Evolutionary conservation across 768 basidiomycete species (phyloP).

Genomic region (Phaeolepiota aurea): DNA sequence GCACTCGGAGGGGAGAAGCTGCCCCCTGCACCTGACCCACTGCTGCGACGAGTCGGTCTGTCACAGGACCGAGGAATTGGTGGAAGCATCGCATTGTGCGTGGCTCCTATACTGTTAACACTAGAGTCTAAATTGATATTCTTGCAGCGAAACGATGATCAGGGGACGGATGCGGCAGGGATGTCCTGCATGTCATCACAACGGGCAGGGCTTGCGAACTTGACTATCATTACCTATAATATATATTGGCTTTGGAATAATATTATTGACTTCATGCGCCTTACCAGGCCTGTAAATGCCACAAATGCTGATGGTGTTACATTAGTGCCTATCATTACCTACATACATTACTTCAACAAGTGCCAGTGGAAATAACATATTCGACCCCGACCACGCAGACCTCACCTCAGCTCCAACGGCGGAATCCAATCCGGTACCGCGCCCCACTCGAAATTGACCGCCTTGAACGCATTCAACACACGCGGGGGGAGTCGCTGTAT

Average conservation of each 20-base stretch:
- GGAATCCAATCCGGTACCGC: conserved; percentile 71
- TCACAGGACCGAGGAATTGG: conserved; percentile 39
- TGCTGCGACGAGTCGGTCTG: conserved; percentile 34
- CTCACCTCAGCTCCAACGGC: conserved; percentile 35
- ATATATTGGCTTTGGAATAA: no score
- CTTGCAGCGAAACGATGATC: conserved; percentile 58
- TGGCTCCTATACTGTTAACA: not conserved
- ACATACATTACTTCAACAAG: no score
- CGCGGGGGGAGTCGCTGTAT: conserved; percentile 39
- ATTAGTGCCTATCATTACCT: no score
- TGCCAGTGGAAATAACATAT: not conserved
- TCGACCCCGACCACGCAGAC: no score
- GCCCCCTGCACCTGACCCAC: conserved; percentile 51
- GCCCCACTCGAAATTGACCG: conserved; percentile 55
- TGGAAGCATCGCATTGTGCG: conserved; percentile 77
- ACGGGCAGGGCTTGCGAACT: conserved; percentile 37
- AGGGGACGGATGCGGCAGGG: conserved; percentile 54
- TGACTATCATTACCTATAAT: no score
- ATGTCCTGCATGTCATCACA: conserved; percentile 72
- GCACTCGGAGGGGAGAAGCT: conserved; percentile 59
- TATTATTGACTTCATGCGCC: no score
- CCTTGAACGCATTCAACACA: conserved; percentile 45
- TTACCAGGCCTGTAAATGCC: no score
- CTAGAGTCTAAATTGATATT: conserved; percentile 1
- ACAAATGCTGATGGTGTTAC: no score